Conservation (phyloP, 2,329 filamentous ascomycete species). For the Celoporthe dispersa region DNA sequence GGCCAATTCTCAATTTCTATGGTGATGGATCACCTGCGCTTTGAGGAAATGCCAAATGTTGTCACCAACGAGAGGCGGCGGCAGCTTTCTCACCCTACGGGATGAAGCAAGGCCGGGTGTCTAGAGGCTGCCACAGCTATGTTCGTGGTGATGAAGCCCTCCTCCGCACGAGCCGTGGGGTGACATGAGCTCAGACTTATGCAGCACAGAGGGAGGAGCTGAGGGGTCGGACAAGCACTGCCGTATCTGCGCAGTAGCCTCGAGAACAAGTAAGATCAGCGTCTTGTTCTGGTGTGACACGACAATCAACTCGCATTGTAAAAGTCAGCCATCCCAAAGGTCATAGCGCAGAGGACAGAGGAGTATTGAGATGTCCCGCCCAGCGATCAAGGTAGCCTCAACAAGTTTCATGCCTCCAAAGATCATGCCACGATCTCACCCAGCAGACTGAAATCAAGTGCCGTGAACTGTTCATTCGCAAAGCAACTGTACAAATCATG, state of each 20-base stretch:
- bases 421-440: neutral
- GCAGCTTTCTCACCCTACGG: neutral
- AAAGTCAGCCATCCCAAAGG: neutral
- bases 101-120: constrained; percentile 13
- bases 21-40: neutral
- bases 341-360: neutral
- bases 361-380: neutral
- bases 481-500: too few species aligned
- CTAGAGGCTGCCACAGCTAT: constrained; percentile 7
- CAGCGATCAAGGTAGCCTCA: neutral
- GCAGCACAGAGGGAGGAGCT: neutral
- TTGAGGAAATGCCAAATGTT: neutral
- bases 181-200: neutral
- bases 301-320: neutral
- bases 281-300: neutral
- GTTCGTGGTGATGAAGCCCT: neutral
- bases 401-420: neutral
- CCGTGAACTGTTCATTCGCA: too few species aligned
- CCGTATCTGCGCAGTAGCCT: neutral
- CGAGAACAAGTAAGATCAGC: neutral
- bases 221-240: neutral
- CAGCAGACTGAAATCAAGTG: neutral
- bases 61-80: neutral
- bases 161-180: neutral
- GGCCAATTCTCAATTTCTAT: neutral